phyloP scores from a whole-genome alignment of 306 rosid genomes.

The Myrica gale region DNA sequence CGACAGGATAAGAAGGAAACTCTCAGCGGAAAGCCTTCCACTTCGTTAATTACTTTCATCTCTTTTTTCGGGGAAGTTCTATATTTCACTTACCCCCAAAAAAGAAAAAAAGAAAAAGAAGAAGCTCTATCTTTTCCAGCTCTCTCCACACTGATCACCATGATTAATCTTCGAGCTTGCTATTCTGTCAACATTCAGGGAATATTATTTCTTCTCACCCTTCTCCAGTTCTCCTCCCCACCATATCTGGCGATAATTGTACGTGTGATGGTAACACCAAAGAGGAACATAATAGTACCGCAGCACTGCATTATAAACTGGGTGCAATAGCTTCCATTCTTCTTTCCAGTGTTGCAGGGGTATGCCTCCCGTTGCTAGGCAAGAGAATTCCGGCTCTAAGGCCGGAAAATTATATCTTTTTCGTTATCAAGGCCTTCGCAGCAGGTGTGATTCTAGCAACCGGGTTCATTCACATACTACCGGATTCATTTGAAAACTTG shows the following conservation, averaged over 20 bases:
- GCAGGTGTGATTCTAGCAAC: conserved; percentile 47
- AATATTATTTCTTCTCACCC: background rate
- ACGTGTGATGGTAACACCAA: background rate
- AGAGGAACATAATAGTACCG: background rate
- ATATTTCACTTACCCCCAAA: too few species aligned
- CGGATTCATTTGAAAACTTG: conserved; percentile 42
- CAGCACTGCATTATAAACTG: conserved; percentile 28
- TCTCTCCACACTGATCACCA: too few species aligned
- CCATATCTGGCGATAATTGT: conserved; percentile 12
- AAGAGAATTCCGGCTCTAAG: conserved; percentile 27
- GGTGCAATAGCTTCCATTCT: conserved; percentile 37
- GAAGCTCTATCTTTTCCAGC: too few species aligned
- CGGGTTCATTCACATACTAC: conserved; percentile 44
- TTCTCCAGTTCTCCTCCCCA: conserved; percentile 26
- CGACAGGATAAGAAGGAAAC: too few species aligned
- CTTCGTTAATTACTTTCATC: too few species aligned
- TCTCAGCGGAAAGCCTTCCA: too few species aligned
- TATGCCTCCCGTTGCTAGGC: conserved; percentile 36
- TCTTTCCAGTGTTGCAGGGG: conserved; percentile 40
- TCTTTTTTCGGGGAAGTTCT: too few species aligned
- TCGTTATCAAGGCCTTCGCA: conserved; percentile 49
- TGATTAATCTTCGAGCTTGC: background rate
- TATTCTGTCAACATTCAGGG: conserved; percentile 2
- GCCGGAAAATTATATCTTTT: conserved; percentile 40
- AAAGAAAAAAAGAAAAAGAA: too few species aligned